These are phyloP conservation scores for Candida nitratophila DNA, from an alignment of 805 yeast genomes.

Conservation along the genomic window DNA sequence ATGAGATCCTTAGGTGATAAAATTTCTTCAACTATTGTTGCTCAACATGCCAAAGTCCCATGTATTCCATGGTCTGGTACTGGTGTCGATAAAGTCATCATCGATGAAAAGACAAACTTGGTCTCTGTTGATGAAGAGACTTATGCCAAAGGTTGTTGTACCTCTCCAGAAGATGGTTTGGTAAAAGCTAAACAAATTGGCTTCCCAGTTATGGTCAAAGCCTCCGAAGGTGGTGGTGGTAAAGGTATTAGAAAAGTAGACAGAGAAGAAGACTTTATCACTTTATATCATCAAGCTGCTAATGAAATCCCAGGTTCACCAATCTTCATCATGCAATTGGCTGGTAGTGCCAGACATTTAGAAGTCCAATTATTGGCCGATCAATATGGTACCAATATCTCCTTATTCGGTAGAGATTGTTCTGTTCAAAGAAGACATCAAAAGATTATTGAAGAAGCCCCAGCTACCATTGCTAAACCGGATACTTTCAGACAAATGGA, in stretches of 20 bases:
- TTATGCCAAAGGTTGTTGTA: slow-evolving; percentile 84
- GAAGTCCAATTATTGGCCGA: slow-evolving; percentile 98
- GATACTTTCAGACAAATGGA: slow-evolving; percentile 91
- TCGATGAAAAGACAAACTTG: slow-evolving; percentile 63
- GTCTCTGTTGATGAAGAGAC: slow-evolving; percentile 85
- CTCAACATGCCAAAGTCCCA: slow-evolving; percentile 97
- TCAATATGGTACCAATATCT: slow-evolving; percentile 96
- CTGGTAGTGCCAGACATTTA: slow-evolving; percentile 95
- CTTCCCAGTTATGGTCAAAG: slow-evolving; percentile 98
- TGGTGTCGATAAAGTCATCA: slow-evolving; percentile 76
- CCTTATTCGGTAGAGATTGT: slow-evolving; percentile 97
- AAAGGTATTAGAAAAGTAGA: slow-evolving; percentile 98
- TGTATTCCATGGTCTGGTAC: slow-evolving; percentile 99
- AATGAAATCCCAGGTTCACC: slow-evolving; percentile 99
- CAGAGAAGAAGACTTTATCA: slow-evolving; percentile 64
- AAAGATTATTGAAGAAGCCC: slow-evolving; percentile 98
- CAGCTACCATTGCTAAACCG: slow-evolving; percentile 87
- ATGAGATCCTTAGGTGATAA: slow-evolving; percentile 99
- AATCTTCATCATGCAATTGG: slow-evolving; percentile 93
- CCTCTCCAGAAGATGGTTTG: slow-evolving; percentile 83
- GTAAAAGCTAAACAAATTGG: slow-evolving; percentile 81
- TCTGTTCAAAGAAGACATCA: slow-evolving; percentile 99
- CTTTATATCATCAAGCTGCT: slow-evolving; percentile 87
- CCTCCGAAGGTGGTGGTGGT: slow-evolving; percentile 99
- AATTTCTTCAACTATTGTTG: slow-evolving; percentile 95